A percentile compares a stretch with the other conserved stretches of the same genome.
Evolutionary conservation across 176 grass and related monocot genomes (phyloP).

Genomic region (Saccharum spontaneum): DNA sequence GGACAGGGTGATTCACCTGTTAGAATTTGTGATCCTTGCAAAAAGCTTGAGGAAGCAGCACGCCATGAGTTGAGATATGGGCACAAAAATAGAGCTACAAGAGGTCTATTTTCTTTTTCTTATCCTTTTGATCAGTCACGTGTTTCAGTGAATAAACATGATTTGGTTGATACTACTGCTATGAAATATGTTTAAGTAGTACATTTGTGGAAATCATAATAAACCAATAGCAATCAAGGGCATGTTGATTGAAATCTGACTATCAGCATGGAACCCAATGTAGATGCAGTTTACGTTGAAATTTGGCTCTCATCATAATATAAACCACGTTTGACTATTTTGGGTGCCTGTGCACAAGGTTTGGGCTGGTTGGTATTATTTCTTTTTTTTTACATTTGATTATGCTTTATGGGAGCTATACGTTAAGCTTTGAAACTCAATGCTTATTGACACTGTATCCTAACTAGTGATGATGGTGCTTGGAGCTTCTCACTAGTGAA

Average conservation of each 20-base stretch:
- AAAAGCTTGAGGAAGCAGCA: constrained; percentile 82
- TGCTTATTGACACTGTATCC: background rate
- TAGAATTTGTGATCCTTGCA: constrained; percentile 89
- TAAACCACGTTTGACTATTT: background rate
- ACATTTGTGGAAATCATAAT: background rate
- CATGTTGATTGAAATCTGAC: background rate
- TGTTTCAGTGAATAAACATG: constrained; percentile 12
- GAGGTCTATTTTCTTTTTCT: constrained; percentile 46
- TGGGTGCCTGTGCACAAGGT: background rate
- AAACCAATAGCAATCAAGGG: background rate
- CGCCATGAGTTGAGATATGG: constrained; percentile 83
- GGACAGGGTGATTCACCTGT: constrained; percentile 90
- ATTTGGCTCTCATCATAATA: background rate
- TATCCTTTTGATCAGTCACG: background rate
- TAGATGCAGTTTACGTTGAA: constrained; percentile 3
- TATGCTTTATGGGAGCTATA: background rate
- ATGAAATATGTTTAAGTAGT: background rate
- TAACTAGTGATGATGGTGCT: background rate
- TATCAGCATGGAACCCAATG: background rate
- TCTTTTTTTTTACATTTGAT: background rate
- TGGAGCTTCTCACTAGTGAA: constrained; percentile 25
- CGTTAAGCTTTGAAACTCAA: background rate
- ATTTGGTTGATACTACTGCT: constrained; percentile 5
- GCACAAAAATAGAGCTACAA: constrained; percentile 57
- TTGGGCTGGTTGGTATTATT: constrained; percentile 7